Conservation (phyloP, 2,329 filamentous ascomycete species). For the Scytalidium sp. region DNA sequence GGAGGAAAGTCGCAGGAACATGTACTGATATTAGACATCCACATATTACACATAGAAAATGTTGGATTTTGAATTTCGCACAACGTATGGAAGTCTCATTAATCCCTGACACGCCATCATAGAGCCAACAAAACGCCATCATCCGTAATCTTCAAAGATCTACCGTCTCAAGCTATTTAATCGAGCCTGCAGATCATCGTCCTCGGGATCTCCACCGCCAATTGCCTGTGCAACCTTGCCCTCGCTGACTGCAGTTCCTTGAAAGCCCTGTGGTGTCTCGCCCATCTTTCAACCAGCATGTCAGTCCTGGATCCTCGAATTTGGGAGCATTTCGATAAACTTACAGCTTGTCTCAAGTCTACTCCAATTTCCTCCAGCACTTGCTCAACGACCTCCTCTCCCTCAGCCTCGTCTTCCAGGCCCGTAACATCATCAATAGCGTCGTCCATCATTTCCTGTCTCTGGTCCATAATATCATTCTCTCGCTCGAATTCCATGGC, state of each 20-base stretch:
- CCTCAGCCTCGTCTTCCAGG: conserved; percentile 85
- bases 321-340: conserved; percentile 40
- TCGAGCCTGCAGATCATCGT: conserved; percentile 91
- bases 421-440: conserved; percentile 97
- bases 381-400: conserved; percentile 95
- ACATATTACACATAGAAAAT: not conserved
- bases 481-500: conserved; percentile 99
- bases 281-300: conserved; percentile 62
- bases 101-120: not conserved
- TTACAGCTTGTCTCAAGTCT: conserved; percentile 83
- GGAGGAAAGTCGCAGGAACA: no score
- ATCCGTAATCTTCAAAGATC: conserved; percentile 4
- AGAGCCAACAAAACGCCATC: conserved; percentile 2
- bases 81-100: not conserved
- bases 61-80: not conserved
- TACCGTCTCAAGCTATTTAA: conserved; percentile 69
- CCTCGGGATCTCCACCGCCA: conserved; percentile 58
- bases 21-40: not conserved
- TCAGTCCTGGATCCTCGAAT: conserved; percentile 3
- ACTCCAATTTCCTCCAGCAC: conserved; percentile 96
- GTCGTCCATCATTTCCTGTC: conserved; percentile 99
- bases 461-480: conserved; percentile 98
- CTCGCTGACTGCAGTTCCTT: conserved; percentile 70
- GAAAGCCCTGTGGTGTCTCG: conserved; percentile 83
- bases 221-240: conserved; percentile 83